Base-by-base conservation (phyloP, 2,329 filamentous ascomycete species). In the Biscogniauxia marginata region DNA sequence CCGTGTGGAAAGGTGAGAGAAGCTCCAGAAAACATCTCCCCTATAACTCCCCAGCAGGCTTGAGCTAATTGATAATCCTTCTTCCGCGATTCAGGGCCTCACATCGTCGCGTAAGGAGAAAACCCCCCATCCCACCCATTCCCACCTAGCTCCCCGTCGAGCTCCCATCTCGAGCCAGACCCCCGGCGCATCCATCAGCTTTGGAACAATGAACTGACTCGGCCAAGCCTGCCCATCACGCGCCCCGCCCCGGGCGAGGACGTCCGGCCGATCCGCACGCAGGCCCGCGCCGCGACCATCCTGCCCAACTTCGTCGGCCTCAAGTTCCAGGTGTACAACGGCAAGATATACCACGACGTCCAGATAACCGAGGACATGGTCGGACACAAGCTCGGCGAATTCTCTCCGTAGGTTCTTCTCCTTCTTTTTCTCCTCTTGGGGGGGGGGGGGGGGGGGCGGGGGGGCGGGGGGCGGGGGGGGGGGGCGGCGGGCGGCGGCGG, bases 361-460 rank as follows among this genome's bases (percentile, higher is more conserved):
- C 82, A 81, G 63, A 89, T 97, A 61, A 96, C 92, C 16, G 93
- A 96, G 73, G 90, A 96, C 69, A 97, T 97, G 93, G 93, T 97
- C 50, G 93, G 93, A 53, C 89, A 95, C 75, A 97, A 96, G 77
- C 81, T 97, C 65, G 93, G 93, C 67, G 93, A 97, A 76, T 97
- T 96, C 73, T 87, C 91, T 60, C 79, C 85, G 92, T 96, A 84
- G 69, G 91, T 85, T 50, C 46, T 23, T 30, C 47, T 53, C 9
- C 8, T 13, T 34, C 9, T 13, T 11, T 13, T 34, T 11, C 30
- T 13, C 43, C 20, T n/a, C 4, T 47, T 48, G 44, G 8, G 25
- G n/a, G n/a, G n/a, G 23, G 23, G 18, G 8, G 9, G 47, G 7
- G 16, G 4, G 46, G 47, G 23, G n/a, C 25, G 16, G n/a, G n/a